A percentile compares a stretch with the other conserved stretches of the same genome.
These are phyloP conservation scores for Coniferiporia weirii DNA, from an alignment of 1,284 basidiomycete genomes.

Conservation along the genomic window DNA sequence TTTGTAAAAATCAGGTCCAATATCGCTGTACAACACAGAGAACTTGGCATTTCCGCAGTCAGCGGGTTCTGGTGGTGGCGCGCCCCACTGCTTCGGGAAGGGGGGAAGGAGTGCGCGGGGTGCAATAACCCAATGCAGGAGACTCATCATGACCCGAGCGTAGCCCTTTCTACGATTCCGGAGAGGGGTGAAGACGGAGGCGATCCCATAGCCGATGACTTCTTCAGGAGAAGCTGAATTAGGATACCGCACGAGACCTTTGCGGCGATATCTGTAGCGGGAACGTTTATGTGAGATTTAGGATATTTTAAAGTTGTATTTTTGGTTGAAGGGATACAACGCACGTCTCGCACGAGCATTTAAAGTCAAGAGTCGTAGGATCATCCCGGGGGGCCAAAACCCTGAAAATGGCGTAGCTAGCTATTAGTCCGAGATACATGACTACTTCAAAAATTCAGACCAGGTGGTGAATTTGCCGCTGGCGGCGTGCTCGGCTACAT, in stretches of 20 bases:
- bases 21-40: conserved; percentile 60
- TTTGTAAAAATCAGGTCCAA: conserved; percentile 52
- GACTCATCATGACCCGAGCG: conserved; percentile 46
- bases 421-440: too few species aligned
- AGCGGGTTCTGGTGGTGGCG: conserved; percentile 26
- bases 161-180: conserved; percentile 43
- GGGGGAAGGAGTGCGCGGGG: conserved; percentile 20
- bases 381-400: conserved; percentile 37
- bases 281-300: neutral
- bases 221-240: conserved; percentile 18
- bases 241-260: neutral
- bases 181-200: conserved; percentile 45
- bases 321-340: conserved; percentile 15
- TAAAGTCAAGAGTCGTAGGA: conserved; percentile 36
- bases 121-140: conserved; percentile 47
- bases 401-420: conserved; percentile 27
- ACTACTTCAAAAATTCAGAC: conserved; percentile 22
- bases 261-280: conserved; percentile 14
- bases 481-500: conserved; percentile 31
- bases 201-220: conserved; percentile 40
- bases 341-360: conserved; percentile 44
- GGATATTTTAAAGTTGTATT: neutral
- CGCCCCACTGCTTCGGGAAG: conserved; percentile 38
- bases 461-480: conserved; percentile 36
- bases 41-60: conserved; percentile 34